Evolutionary conservation across 1,139 yeast species (phyloP), one percentile per base, ranked within the genome.

Genomic region (Geotrichum bryndzae): DNA sequence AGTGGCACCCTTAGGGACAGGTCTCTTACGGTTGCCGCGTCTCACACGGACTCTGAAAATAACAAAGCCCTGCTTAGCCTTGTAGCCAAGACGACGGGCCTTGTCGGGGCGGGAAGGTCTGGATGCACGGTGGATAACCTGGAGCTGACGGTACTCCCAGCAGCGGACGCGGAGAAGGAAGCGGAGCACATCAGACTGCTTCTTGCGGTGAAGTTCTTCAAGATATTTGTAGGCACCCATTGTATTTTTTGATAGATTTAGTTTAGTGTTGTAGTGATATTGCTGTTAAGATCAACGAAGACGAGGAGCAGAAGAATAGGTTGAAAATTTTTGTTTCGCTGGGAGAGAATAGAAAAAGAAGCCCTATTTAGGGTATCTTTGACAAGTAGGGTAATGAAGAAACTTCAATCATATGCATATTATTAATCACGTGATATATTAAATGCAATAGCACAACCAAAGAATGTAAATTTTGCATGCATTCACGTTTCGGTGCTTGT

Each of bases 11-110:
- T 94, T 94, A 84, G 96, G 92, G 77, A 88, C 98, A 77, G 97
- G 98, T 85, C 97, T 90, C 97, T 94, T 94, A 88, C 99, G 92
- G 86, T 95, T 94, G 86, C 99, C 99, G 85, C 99, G 90, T 86
- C 98, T 91, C 76, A 94, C 99, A 84, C 99, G 91, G 81, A 92
- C 83, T 83, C 99, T 89, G 96, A 83, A 94, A 86, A 94, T 85
- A 72, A 90, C 97, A 80, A 90, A 94, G 75, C 99, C 99, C 85
- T 94, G 99, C 88, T 94, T 94, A 83, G 99, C 99, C 88, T 94
- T 94, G 97, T 94, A 94, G 74, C 99, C 99, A 78, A 94, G 87
- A 83, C 96, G 90, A 87, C 98, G 94, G 76, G 99, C 99, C 94
- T 94, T 94, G 84, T 94, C 99, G 81, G 99, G 99, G 84, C 98